These are phyloP conservation scores for Hirsutella rhossiliensis DNA, from an alignment of 2,329 filamentous ascomycete genomes.

Conservation along the genomic window DNA sequence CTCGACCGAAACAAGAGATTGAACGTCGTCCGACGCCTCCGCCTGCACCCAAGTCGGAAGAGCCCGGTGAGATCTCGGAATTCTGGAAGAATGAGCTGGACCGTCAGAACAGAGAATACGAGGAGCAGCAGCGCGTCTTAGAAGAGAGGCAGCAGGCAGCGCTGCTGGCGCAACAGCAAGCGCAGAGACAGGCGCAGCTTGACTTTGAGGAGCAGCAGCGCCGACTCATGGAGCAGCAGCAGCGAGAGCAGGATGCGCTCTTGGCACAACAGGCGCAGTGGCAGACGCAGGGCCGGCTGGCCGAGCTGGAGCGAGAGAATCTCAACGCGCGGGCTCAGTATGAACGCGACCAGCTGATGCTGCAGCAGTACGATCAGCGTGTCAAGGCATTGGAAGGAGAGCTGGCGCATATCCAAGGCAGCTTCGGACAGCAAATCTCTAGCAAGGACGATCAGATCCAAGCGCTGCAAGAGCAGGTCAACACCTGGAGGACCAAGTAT, in stretches of 20 bases:
- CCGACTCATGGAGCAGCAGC: slow-evolving; percentile 75
- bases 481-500: slow-evolving; percentile 95
- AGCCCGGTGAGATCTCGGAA: slow-evolving; percentile 90
- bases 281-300: slow-evolving; percentile 91
- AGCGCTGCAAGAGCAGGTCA: slow-evolving; percentile 89
- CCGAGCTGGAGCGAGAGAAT: slow-evolving; percentile 91
- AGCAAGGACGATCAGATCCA: slow-evolving; percentile 94
- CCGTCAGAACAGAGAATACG: slow-evolving; percentile 87
- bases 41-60: slow-evolving; percentile 54
- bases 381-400: slow-evolving; percentile 90
- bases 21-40: slow-evolving; percentile 58
- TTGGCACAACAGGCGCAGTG: slow-evolving; percentile 80
- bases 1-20: slow-evolving; percentile 65
- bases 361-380: slow-evolving; percentile 90
- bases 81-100: slow-evolving; percentile 95
- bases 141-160: slow-evolving; percentile 79
- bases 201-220: slow-evolving; percentile 98
- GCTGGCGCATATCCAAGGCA: slow-evolving; percentile 68
- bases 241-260: slow-evolving; percentile 80
- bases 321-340: slow-evolving; percentile 90
- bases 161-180: slow-evolving; percentile 69
- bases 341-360: slow-evolving; percentile 91
- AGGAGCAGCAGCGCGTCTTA: slow-evolving; percentile 81
- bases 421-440: slow-evolving; percentile 69
- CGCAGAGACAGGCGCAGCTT: slow-evolving; percentile 71